A percentile compares a stretch with the other conserved stretches of the same genome.
These are phyloP conservation scores for Typha latifolia DNA, from an alignment of 176 grass and related monocot genomes.

Conservation along the genomic window DNA sequence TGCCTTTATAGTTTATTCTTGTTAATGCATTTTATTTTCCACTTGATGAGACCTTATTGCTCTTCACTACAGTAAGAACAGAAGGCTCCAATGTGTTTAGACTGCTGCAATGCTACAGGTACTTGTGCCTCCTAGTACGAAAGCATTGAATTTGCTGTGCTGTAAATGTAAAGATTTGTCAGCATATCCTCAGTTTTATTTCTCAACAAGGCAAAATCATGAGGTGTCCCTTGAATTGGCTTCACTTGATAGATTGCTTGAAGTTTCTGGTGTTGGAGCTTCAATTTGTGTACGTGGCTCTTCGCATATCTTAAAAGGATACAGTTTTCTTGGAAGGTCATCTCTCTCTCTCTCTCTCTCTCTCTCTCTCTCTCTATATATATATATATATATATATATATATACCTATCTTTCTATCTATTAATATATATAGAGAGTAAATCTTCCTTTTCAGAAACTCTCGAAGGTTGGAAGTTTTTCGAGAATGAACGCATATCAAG, in stretches of 20 bases:
- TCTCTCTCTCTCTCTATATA: neutral
- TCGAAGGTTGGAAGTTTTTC: neutral
- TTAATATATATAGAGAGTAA: too few relatives aligned
- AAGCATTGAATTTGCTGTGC: conserved; percentile 66
- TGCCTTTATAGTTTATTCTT: neutral
- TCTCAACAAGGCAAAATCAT: conserved; percentile 19
- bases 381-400: neutral
- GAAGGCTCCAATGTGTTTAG: neutral
- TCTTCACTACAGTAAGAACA: neutral
- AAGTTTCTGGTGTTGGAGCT: conserved; percentile 58
- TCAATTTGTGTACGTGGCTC: conserved; percentile 59
- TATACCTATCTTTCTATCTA: too few relatives aligned
- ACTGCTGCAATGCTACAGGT: conserved; percentile 38
- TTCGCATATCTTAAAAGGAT: conserved; percentile 25
- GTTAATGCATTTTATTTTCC: neutral
- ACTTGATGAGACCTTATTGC: neutral
- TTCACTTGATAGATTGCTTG: conserved; percentile 17
- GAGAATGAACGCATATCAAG: too few relatives aligned
- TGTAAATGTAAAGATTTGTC: conserved; percentile 43
- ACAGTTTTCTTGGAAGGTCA: conserved; percentile 53
- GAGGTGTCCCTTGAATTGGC: conserved; percentile 24
- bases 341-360: neutral
- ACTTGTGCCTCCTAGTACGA: conserved; percentile 65
- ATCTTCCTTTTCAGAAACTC: too few relatives aligned
- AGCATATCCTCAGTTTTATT: conserved; percentile 79